Evolutionary conservation across 108 stramenopile genomes (phyloP).

Genomic region (Nitzschia putrida): DNA sequence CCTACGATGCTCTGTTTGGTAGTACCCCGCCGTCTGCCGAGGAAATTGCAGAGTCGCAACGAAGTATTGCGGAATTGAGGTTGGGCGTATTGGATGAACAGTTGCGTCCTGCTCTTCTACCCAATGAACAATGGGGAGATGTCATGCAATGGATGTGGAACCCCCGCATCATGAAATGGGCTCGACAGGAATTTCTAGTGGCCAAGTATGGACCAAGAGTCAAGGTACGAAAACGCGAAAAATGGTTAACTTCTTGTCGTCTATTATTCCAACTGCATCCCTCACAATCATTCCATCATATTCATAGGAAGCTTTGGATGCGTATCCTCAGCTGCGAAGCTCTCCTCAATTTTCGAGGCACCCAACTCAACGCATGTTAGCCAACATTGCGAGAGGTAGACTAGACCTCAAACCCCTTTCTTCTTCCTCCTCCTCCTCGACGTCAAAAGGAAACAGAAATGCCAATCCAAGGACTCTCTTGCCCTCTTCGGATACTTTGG

Average conservation of each 20-base stretch:
- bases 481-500: constrained; percentile 49
- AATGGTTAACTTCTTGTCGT: too few relatives aligned
- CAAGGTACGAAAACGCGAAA: constrained; percentile 27
- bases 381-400: constrained; percentile 21
- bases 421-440: constrained; percentile 22
- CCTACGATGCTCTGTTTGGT: constrained; percentile 23
- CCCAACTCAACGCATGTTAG: constrained; percentile 14
- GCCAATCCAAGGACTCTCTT: constrained; percentile 7
- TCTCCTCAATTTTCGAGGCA: constrained; percentile 30
- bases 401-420: constrained; percentile 11
- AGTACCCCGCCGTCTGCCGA: not conserved
- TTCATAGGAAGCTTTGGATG: constrained; percentile 52
- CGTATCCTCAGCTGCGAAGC: constrained; percentile 47
- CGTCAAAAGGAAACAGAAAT: not conserved
- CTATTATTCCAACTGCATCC: too few relatives aligned
- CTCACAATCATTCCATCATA: not conserved
- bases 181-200: constrained; percentile 67
- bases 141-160: constrained; percentile 49
- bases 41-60: not conserved
- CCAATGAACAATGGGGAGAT: constrained; percentile 53
- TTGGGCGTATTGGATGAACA: constrained; percentile 51
- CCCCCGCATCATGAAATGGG: constrained; percentile 66
- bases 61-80: constrained; percentile 22
- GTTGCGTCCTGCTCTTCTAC: constrained; percentile 65
- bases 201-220: constrained; percentile 61